A percentile compares a stretch with the other conserved stretches of the same genome.
Conservation (phyloP, 1,284 basidiomycete species). For the Neolentinus lepideus region DNA sequence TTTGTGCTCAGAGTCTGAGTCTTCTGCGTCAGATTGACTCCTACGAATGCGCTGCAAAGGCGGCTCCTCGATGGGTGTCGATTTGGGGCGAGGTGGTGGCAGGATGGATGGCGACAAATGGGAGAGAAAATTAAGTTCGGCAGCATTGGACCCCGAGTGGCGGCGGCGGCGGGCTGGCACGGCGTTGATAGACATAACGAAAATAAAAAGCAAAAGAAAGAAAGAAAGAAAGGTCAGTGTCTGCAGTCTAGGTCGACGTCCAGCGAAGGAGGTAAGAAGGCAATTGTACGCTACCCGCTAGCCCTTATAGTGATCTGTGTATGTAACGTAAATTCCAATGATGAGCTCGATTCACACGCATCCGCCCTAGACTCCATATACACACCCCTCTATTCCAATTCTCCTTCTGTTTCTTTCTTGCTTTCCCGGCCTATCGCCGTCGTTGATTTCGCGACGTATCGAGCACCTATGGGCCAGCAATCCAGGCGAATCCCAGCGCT, state of each 20-base stretch:
- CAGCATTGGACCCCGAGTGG: slow-evolving; percentile 23
- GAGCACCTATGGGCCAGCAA: too few species aligned
- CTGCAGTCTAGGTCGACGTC: not conserved
- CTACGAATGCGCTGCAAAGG: slow-evolving; percentile 17
- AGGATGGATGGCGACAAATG: slow-evolving; percentile 11
- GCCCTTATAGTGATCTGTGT: too few species aligned
- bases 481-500: too few species aligned
- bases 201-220: not conserved
- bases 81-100: slow-evolving; percentile 26
- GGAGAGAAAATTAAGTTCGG: slow-evolving; percentile 15
- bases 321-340: too few species aligned
- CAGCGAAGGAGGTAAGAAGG: too few species aligned
- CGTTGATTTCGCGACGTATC: too few species aligned
- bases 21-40: not conserved
- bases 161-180: slow-evolving; percentile 22
- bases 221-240: not conserved
- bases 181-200: slow-evolving; percentile 1
- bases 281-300: too few species aligned
- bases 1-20: slow-evolving; percentile 8
- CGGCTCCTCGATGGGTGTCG: slow-evolving; percentile 25
- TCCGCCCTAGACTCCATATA: too few species aligned
- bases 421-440: too few species aligned
- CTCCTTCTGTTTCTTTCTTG: too few species aligned
- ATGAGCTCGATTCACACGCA: too few species aligned
- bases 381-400: too few species aligned